These are phyloP conservation scores for button mushroom (Agaricus bisporus) DNA, from an alignment of 768 basidiomycete genomes.

Conservation along the genomic window DNA sequence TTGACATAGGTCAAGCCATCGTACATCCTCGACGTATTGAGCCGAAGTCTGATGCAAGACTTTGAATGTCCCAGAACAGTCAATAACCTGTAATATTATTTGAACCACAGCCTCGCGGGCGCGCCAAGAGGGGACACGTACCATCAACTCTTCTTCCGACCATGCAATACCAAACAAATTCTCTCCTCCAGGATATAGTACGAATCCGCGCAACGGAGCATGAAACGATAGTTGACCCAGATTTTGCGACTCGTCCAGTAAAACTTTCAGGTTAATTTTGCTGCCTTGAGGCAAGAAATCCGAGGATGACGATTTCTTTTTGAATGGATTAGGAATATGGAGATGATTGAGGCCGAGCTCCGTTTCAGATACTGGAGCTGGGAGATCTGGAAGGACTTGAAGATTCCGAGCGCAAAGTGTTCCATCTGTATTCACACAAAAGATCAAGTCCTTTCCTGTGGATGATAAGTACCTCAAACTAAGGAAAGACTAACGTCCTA, in stretches of 20 bases:
- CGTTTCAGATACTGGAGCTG: slow-evolving; percentile 12
- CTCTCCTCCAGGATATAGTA: slow-evolving; percentile 18
- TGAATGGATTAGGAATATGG: slow-evolving; percentile 64
- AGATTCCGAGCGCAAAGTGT: slow-evolving; percentile 40
- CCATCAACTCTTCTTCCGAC: slow-evolving; percentile 37
- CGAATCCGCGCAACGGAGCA: slow-evolving; percentile 17
- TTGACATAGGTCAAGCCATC: slow-evolving; percentile 33
- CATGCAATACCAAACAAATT: slow-evolving; percentile 38
- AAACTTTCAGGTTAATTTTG: slow-evolving; percentile 11
- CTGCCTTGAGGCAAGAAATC: slow-evolving; percentile 32
- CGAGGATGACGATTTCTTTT: slow-evolving; percentile 43
- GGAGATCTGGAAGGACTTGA: slow-evolving; percentile 17
- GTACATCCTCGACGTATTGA: slow-evolving; percentile 22
- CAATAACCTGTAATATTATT: slow-evolving; percentile 27
- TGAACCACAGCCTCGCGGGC: not conserved
- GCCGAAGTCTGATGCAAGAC: slow-evolving; percentile 22
- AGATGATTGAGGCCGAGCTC: slow-evolving; percentile 28
- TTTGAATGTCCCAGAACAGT: slow-evolving; percentile 25
- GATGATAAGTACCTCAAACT: not conserved
- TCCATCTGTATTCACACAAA: slow-evolving; percentile 35
- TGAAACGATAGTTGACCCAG: slow-evolving; percentile 18
- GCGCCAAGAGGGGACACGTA: slow-evolving; percentile 17
- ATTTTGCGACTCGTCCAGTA: slow-evolving; percentile 17
- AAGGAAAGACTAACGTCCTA: not conserved
- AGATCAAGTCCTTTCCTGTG: slow-evolving; percentile 29